phyloP scores from a whole-genome alignment of 169 alveolate species.

The Eimeria acervulina region DNA sequence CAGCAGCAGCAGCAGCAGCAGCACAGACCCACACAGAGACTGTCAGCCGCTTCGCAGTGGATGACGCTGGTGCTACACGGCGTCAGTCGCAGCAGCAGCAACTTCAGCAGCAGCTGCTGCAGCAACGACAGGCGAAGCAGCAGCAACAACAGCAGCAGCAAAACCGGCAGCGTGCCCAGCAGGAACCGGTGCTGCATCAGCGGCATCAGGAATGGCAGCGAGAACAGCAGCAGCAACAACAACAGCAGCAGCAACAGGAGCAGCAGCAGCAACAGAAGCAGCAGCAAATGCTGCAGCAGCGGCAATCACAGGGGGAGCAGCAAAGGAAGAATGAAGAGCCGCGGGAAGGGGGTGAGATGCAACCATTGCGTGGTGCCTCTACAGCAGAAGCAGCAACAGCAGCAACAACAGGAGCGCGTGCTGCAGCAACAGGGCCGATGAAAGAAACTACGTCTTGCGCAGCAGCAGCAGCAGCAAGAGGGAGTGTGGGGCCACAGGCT shows the following conservation, averaged over 20 bases:
- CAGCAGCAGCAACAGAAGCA: constrained; percentile 10
- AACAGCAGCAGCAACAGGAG: constrained; percentile 36
- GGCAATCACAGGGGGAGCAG: constrained; percentile 20
- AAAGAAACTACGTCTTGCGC: neutral
- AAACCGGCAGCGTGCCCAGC: neutral
- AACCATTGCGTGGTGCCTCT: neutral
- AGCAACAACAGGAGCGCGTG: constrained; percentile 14
- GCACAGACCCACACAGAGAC: neutral
- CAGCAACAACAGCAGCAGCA: neutral
- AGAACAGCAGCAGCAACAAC: neutral
- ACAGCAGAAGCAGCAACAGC: constrained; percentile 43
- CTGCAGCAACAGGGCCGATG: neutral
- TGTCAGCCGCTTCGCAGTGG: neutral
- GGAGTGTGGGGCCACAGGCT: no score
- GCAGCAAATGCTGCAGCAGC: constrained; percentile 19
- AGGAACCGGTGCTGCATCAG: neutral
- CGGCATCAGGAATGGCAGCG: neutral
- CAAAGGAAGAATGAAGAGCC: neutral
- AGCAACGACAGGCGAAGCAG: neutral
- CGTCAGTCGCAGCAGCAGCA: constrained; percentile 6
- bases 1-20: constrained; percentile 21
- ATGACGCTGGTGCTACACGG: neutral
- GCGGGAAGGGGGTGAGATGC: neutral
- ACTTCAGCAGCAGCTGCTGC: neutral
- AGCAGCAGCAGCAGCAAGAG: neutral